Conservation (phyloP, 2,329 filamentous ascomycete genomes). For the Colletotrichum noveboracense region DNA sequence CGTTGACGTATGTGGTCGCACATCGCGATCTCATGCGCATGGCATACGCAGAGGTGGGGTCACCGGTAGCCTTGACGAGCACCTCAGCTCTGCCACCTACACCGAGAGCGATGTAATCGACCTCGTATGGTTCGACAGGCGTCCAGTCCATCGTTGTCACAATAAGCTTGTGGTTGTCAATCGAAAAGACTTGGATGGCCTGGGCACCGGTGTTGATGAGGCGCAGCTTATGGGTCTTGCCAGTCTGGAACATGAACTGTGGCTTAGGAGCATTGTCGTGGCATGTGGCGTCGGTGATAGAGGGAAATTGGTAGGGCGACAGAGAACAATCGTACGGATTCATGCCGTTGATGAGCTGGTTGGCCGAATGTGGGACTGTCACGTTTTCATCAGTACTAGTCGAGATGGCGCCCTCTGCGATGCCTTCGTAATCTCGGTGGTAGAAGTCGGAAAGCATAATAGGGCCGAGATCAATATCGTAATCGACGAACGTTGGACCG, state of each 20-base stretch:
- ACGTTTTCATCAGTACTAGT: slow-evolving; percentile 46
- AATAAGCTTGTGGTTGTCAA: slow-evolving; percentile 8
- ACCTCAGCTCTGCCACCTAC: slow-evolving; percentile 12
- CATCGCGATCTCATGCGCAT: slow-evolving; percentile 9
- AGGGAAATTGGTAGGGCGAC: slow-evolving; percentile 60
- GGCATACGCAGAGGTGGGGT: background rate
- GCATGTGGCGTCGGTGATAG: slow-evolving; percentile 47
- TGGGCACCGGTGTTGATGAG: slow-evolving; percentile 19
- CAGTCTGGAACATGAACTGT: slow-evolving; percentile 2
- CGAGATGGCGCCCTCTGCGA: slow-evolving; percentile 52
- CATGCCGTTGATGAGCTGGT: slow-evolving; percentile 50
- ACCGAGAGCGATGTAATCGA: background rate
- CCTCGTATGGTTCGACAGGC: slow-evolving; percentile 15
- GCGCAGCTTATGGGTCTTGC: slow-evolving; percentile 13
- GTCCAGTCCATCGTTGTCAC: slow-evolving; percentile 11
- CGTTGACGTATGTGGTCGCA: background rate
- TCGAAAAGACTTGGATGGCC: slow-evolving; percentile 16
- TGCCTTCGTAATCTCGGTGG: slow-evolving; percentile 48
- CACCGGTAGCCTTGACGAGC: slow-evolving; percentile 1
- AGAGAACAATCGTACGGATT: slow-evolving; percentile 45
- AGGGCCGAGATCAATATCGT: slow-evolving; percentile 63
- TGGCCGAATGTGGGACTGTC: slow-evolving; percentile 33
- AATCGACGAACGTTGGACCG: slow-evolving; percentile 55
- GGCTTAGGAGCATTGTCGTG: background rate
- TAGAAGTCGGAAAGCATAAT: slow-evolving; percentile 66